phyloP scores from a whole-genome alignment of 2,329 filamentous ascomycete species.

The Emericellopsis cladophorae region DNA sequence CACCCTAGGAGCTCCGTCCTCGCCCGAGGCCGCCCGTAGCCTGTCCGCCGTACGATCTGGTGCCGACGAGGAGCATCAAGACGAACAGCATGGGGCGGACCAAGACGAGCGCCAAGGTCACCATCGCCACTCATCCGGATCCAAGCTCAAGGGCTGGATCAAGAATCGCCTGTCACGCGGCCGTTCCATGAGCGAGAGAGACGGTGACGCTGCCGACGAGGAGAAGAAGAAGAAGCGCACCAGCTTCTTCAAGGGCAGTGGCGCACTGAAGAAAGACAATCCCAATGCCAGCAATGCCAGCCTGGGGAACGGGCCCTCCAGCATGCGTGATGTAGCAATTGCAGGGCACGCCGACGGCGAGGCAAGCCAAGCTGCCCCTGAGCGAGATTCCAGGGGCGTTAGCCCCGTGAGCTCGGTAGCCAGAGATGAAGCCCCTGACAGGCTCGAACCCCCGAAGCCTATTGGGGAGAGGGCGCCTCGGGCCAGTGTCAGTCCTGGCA shows the following conservation, averaged over 20 bases:
- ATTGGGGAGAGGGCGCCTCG: slow-evolving; percentile 18
- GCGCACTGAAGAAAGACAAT: slow-evolving; percentile 23
- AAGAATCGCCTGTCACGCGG: slow-evolving; percentile 37
- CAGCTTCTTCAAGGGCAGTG: slow-evolving; percentile 35
- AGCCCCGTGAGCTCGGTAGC: slow-evolving; percentile 23
- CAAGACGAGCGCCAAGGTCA: neutral
- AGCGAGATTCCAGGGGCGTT: slow-evolving; percentile 19
- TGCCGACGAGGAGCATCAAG: too few species aligned
- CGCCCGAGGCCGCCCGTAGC: neutral
- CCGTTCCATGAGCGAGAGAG: slow-evolving; percentile 21
- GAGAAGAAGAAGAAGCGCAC: slow-evolving; percentile 14
- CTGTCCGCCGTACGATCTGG: neutral
- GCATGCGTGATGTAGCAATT: slow-evolving; percentile 33
- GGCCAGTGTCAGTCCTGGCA: slow-evolving; percentile 36
- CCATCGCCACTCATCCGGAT: slow-evolving; percentile 15
- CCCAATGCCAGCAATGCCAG: slow-evolving; percentile 31
- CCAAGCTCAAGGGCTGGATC: slow-evolving; percentile 40
- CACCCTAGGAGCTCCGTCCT: neutral
- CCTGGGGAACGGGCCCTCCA: slow-evolving; percentile 25
- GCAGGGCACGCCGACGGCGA: slow-evolving; percentile 18
- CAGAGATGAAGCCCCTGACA: slow-evolving; percentile 15
- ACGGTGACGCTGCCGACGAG: slow-evolving; percentile 1
- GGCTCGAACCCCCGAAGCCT: slow-evolving; percentile 16
- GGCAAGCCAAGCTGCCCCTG: slow-evolving; percentile 1
- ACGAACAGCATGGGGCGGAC: neutral